Evolutionary conservation across 345 rosid species (phyloP), one percentile per base, ranked within the genome.

Genomic region (Clarkia xantiana): DNA sequence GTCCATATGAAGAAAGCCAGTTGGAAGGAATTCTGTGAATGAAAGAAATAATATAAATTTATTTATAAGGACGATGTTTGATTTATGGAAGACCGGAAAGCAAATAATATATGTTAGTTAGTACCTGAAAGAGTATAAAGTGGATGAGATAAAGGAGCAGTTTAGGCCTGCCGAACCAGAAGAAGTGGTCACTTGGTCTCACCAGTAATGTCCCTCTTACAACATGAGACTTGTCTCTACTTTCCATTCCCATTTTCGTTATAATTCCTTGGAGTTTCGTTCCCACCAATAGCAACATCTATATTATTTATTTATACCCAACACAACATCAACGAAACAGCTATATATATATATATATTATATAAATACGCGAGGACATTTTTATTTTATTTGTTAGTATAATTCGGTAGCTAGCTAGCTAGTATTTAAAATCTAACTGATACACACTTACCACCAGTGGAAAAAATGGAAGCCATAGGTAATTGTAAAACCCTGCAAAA

Each of bases 1-100:
- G 88, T 84, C 96, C 96, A 84, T 14, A 82, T 78, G 66, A 87
- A 84, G 68, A 84, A 87, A 50, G 96, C 86, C 47, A 87, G 55
- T 49, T 87, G 94, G 59, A 87, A 84, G 11, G 96, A 86, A 62
- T 87, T 87, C 96, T 87, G 80, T 62, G 57, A 57, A 50, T 10
- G 11, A 22, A 38, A 25, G 57, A 23, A 43, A 20, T 22, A 0
- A 34, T 0, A 10, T 0, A 18, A 16, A 1, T 38, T 14, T 44
- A 18, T 45, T 6, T 2, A n/a, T n/a, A n/a, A n/a, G n/a, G n/a
- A n/a, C n/a, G n/a, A n/a, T n/a, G n/a, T n/a, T n/a, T n/a, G n/a
- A n/a, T n/a, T n/a, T n/a, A n/a, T n/a, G n/a, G n/a, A 40, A 2
- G 44, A 22, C 8, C n/a, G 1, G 6, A 22, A 42, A 11, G 15